Evolutionary conservation across 169 alveolate species (phyloP).

Genomic region (Eimeria falciformis): DNA sequence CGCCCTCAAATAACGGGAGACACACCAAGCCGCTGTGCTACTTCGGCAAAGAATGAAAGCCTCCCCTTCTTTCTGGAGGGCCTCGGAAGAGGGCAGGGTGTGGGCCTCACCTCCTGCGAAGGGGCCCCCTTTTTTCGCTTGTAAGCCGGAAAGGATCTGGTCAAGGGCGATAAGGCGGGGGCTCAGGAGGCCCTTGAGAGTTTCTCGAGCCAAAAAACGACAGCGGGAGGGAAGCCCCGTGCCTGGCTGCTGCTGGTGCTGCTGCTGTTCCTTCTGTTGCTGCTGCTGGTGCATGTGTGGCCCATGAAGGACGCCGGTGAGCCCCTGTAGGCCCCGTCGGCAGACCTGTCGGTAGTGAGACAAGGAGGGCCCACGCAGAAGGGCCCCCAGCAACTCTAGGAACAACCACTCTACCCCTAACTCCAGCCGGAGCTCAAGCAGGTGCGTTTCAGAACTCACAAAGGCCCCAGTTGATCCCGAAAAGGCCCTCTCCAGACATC

Average conservation of each 20-base stretch:
- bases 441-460: not conserved
- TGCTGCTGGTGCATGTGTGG: not conserved
- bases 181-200: slow-evolving; percentile 15
- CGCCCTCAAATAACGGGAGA: not conserved
- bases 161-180: slow-evolving; percentile 6
- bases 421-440: slow-evolving; percentile 16
- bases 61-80: not conserved
- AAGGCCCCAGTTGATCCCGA: not conserved
- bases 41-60: slow-evolving; percentile 32
- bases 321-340: not conserved
- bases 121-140: not conserved
- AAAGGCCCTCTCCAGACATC: not conserved
- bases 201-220: not conserved
- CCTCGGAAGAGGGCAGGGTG: not conserved
- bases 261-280: slow-evolving; percentile 6
- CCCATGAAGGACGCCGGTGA: not conserved
- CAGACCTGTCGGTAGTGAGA: not conserved
- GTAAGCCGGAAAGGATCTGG: not conserved
- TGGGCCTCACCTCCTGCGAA: not conserved
- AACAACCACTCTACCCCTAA: not conserved
- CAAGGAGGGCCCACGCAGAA: not conserved
- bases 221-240: not conserved
- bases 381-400: slow-evolving; percentile 39
- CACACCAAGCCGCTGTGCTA: slow-evolving; percentile 7
- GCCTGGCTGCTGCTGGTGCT: not conserved